Evolutionary conservation across 2,329 filamentous ascomycete species (phyloP).

Genomic region (Pestalotiopsis fici): DNA sequence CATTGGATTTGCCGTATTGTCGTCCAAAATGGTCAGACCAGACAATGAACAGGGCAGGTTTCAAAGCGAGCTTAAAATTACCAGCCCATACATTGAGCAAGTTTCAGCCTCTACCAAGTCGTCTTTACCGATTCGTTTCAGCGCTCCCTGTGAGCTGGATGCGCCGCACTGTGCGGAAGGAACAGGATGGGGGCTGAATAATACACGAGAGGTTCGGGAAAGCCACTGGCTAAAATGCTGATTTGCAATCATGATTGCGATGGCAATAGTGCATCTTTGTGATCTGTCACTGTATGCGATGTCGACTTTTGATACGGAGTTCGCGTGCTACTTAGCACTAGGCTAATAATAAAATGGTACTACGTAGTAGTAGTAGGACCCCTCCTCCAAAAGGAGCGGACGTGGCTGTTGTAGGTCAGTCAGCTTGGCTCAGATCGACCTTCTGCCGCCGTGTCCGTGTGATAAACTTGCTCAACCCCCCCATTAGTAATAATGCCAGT

Average conservation of each 20-base stretch:
- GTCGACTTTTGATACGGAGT: background rate
- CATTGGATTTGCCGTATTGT: background rate
- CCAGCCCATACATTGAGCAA: slow-evolving; percentile 6
- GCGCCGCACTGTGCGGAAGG: background rate
- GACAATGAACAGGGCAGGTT: slow-evolving; percentile 2
- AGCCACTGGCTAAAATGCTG: background rate
- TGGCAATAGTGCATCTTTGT: background rate
- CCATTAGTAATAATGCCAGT: background rate
- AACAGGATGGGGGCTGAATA: background rate
- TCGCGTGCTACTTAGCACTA: background rate
- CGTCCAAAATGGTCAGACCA: background rate
- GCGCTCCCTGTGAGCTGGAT: background rate
- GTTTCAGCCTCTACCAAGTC: background rate
- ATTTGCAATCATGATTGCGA: background rate
- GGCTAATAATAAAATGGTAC: background rate
- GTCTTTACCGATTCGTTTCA: background rate
- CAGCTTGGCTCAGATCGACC: background rate
- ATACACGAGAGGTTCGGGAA: background rate
- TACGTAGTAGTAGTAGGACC: background rate
- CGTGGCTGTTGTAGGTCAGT: background rate
- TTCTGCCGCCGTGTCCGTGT: background rate
- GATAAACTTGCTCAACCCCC: background rate
- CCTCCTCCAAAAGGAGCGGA: background rate
- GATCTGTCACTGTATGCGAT: background rate
- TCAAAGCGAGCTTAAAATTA: background rate